Percentiles rank a stretch among this genome's conserved stretches.
Conservation (phyloP, 108 stramenopile genomes). For the Nitzschia inconspicua region DNA sequence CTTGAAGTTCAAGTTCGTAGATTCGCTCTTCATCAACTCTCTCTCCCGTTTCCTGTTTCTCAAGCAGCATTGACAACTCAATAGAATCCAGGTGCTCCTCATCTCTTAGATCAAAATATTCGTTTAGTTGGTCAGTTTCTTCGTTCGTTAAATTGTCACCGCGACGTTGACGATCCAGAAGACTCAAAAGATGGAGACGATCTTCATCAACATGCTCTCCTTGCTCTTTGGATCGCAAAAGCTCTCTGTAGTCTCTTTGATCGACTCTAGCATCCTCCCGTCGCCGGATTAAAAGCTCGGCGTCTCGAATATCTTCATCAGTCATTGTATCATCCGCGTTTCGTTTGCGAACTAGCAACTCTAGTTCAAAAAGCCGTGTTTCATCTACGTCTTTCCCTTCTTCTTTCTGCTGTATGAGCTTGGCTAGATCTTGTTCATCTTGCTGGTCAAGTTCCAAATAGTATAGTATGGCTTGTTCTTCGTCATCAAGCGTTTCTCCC, state of each 20-base stretch:
- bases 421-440: neutral
- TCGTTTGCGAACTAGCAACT: neutral
- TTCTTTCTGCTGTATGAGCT: neutral
- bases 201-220: slow-evolving; percentile 20
- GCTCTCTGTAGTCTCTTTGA: slow-evolving; percentile 10
- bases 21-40: slow-evolving; percentile 8
- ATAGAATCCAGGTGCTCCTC: slow-evolving; percentile 11
- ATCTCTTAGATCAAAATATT: neutral
- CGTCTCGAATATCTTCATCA: neutral
- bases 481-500: slow-evolving; percentile 18
- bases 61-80: slow-evolving; percentile 1
- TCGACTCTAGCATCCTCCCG: neutral
- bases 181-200: slow-evolving; percentile 11
- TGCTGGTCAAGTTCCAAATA: slow-evolving; percentile 2
- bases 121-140: neutral
- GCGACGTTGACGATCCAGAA: slow-evolving; percentile 10
- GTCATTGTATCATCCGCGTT: neutral
- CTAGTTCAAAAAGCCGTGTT: neutral
- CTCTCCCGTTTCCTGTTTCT: neutral
- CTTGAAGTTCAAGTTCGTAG: neutral
- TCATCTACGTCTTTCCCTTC: neutral
- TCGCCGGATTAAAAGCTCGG: neutral
- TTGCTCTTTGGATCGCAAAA: slow-evolving; percentile 3
- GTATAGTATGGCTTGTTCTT: neutral
- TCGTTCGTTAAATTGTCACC: neutral